A percentile compares a stretch with the other conserved stretches of the same genome.
These are phyloP conservation scores for Trichomonas vaginalis DNA, from an alignment of 208 protist genomes.

Conservation along the genomic window DNA sequence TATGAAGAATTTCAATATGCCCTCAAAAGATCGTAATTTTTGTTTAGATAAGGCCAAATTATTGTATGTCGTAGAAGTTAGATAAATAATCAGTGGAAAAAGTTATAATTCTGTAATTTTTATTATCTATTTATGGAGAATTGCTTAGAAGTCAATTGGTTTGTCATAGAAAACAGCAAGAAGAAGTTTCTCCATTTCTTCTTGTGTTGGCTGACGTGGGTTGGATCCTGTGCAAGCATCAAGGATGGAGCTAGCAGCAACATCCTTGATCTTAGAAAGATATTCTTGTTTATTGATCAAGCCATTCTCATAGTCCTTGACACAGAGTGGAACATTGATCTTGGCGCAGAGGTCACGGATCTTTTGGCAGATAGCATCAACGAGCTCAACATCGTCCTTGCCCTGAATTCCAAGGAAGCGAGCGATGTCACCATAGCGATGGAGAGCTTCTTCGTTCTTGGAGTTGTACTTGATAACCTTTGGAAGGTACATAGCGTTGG, in stretches of 20 bases:
- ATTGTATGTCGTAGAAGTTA: no score
- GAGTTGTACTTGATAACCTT: constrained; percentile 13
- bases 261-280: neutral
- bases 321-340: neutral
- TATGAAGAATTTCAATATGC: no score
- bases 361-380: neutral
- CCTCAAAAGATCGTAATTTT: no score
- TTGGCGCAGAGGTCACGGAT: neutral
- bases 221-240: neutral
- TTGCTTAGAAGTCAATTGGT: neutral
- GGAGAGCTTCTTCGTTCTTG: neutral
- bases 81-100: neutral
- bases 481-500: constrained; percentile 34
- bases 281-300: neutral
- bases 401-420: neutral
- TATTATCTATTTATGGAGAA: no score
- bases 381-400: neutral
- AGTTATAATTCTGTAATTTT: neutral
- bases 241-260: neutral
- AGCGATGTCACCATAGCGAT: neutral
- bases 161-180: neutral
- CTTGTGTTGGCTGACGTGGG: neutral
- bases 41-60: no score
- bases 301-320: neutral
- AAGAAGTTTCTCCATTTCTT: neutral